Base-by-base conservation (phyloP, 2,329 filamentous ascomycete species). In the Bipolaris bicolor region DNA sequence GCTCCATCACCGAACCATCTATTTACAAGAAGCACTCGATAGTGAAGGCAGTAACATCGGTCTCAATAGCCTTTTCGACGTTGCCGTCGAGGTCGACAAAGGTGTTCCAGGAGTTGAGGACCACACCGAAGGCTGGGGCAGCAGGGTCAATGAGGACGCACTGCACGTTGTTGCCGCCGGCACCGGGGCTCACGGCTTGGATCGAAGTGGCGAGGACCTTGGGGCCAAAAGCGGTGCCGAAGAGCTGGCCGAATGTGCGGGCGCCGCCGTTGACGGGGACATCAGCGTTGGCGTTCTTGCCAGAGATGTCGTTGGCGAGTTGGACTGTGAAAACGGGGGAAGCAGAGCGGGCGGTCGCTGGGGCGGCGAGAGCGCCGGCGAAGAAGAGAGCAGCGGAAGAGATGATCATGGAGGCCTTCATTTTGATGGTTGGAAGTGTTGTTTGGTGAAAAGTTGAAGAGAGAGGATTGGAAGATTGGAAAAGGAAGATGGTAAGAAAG, bases 51-150 rank as follows among this genome's bases (percentile, higher is more conserved):
- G 47, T 54, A 20, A 64, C 54, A 58, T 64, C 59, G 11, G 24
- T 52, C 45, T 52, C 49, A 10, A 52, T 11, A 1, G 54, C 56
- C 45, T 34, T 20, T 1, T 51, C 24, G 13, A 33, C 10, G 13
- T 52, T 36, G 2, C 56, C 59, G 45, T 65, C 61, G 15, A 65
- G 43, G 31, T 64, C 56, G n/a, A 58, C 34, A 47, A 57, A 64
- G 5, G 63, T 65, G 37, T 49, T 55, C 52, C 33, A 33, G 16
- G 57, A 56, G n/a, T 59, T 63, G 43, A 65, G 37, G 13, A 24
- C 10, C 1, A 33, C 11, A 11, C 22, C 29, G 4, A 29, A 41
- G 22, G 5, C 47, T 7, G 29, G 24, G 13, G 20, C n/a, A n/a
- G 44, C 43, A 11, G 50, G 55, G 34, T 55, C 20, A 15, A 20